Base-by-base conservation (phyloP, 1,284 basidiomycete species). In the Trichosporon sp. region DNA sequence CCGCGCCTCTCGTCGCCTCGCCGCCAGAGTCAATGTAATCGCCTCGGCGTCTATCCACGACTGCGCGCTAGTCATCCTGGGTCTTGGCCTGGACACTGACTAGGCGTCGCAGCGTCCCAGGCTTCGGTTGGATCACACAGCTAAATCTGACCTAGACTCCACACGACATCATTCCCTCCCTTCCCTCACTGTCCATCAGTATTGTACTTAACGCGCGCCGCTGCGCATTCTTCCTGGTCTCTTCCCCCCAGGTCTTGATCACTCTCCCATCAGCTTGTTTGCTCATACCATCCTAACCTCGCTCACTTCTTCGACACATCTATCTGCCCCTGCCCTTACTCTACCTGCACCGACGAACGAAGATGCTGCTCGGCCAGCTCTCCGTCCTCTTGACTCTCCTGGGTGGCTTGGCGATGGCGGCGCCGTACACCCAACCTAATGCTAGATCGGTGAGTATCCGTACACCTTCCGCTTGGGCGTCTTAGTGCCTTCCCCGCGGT, bases 341-440 rank as follows among this genome's bases (percentile, higher is more conserved):
- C 64, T 43, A 14, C 12, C 11, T n/a, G 35, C 64, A 19, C 11
- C 40, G 8, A 16, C 40, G 31, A 31, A 63, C 26, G n/a, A 40
- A 40, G 38, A 37, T 63, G 59, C 59, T 63, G 59, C 32, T 63
- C 59, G 31, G 59, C 59, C 59, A 63, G 59, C 59, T 63, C 59
- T 63, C 59, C 14, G 31, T 63, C 8, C 12, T 35, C 31, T 32
- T 63, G 19, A 8, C 59, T 32, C 6, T 37, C 59, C 32, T 63
- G 5, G 32, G 32, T 11, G 59, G 14, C 1, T 35, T 32, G 31
- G 59, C 32, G 31, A 7, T 63, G 2, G 59, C 59, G 4, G 10
- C 31, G 59, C 59, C 59, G 16, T 16, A 37, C 31, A n/a, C 32
- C 32, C 19, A 63, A 32, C 4, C 14, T 8, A 14, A 35, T 6